Evolutionary conservation across 73 alveolate genomes (phyloP).

Genomic region (Effrenium voratum): DNA sequence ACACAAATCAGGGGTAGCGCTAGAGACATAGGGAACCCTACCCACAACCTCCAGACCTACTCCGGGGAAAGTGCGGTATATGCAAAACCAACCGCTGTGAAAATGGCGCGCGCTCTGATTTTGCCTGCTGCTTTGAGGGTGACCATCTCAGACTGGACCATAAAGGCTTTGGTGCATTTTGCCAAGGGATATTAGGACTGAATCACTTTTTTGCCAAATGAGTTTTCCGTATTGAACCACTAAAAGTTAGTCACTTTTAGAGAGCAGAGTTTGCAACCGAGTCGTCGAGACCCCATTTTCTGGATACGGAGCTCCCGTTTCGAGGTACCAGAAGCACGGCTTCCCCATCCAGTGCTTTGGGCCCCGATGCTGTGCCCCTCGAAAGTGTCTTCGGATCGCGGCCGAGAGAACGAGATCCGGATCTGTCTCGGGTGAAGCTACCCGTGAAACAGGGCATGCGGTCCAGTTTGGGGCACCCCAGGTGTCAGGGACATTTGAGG

Average conservation of each 20-base stretch:
- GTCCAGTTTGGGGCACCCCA: too few relatives aligned
- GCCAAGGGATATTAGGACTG: not conserved
- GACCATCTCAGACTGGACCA: not conserved
- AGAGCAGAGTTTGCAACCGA: not conserved
- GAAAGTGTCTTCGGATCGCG: too few relatives aligned
- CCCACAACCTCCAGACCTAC: too few relatives aligned
- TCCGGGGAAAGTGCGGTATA: too few relatives aligned
- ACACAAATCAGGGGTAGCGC: too few relatives aligned
- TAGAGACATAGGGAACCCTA: too few relatives aligned
- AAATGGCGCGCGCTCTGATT: not conserved
- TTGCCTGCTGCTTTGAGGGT: not conserved
- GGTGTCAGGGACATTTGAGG: too few relatives aligned
- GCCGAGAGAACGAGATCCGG: too few relatives aligned
- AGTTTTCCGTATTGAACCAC: not conserved
- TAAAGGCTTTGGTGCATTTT: not conserved
- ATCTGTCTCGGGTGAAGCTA: too few relatives aligned
- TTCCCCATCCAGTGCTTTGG: slow-evolving; percentile 86
- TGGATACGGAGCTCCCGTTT: not conserved
- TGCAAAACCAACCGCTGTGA: not conserved
- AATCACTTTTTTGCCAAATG: not conserved
- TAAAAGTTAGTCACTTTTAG: too few relatives aligned
- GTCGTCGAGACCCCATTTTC: not conserved
- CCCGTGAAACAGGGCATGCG: too few relatives aligned
- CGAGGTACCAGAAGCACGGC: slow-evolving; percentile 63
- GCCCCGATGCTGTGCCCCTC: slow-evolving; percentile 78